phyloP scores from a whole-genome alignment of 2,329 filamentous ascomycete genomes.

The Beauveria rudraprayagi region DNA sequence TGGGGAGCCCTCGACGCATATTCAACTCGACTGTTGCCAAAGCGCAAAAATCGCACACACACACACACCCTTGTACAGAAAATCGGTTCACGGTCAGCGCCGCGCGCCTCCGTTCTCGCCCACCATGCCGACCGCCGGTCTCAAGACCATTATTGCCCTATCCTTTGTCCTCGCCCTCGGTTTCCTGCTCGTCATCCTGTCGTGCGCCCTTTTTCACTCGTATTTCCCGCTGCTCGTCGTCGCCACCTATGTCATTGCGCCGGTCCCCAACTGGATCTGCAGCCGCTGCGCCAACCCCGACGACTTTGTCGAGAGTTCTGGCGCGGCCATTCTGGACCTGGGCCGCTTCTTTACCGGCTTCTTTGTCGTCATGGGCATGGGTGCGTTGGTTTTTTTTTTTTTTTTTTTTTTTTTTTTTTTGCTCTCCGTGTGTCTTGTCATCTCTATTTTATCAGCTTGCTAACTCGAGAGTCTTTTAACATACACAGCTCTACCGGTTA shows the following conservation, averaged over 20 bases:
- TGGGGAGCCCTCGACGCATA: too few species aligned
- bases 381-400: constrained; percentile 44
- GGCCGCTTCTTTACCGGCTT: constrained; percentile 93
- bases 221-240: constrained; percentile 95
- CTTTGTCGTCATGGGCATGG: constrained; percentile 93
- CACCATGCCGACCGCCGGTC: constrained; percentile 68
- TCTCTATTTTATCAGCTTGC: not conserved
- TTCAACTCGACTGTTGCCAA: too few species aligned
- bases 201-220: constrained; percentile 87
- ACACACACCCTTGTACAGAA: not conserved
- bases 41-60: too few species aligned
- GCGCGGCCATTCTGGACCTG: constrained; percentile 82
- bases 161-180: constrained; percentile 98
- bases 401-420: not conserved
- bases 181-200: constrained; percentile 97
- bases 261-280: constrained; percentile 95
- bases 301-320: constrained; percentile 84
- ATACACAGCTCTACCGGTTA: constrained; percentile 66
- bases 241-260: constrained; percentile 87
- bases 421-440: not conserved
- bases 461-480: constrained; percentile 1
- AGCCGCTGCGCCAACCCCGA: constrained; percentile 80
- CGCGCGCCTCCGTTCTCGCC: constrained; percentile 13
- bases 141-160: constrained; percentile 98
- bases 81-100: not conserved